Conservation (phyloP, 495 filamentous ascomycete species). For the Delitschia confertaspora region DNA sequence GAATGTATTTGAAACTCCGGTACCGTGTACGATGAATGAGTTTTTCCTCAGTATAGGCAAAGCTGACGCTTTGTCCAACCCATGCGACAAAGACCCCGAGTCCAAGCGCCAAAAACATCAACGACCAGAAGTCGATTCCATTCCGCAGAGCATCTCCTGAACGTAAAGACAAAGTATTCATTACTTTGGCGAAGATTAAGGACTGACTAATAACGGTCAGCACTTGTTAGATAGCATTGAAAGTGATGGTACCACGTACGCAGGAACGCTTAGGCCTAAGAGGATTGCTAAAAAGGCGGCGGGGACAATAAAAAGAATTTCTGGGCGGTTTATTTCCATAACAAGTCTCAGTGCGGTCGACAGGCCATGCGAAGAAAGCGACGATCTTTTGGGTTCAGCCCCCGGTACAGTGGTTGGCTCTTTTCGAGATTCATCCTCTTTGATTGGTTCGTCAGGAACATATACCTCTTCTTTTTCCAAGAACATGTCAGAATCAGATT, state of each 20-base stretch:
- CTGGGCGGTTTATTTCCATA: not conserved
- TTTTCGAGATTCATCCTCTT: constrained; percentile 1
- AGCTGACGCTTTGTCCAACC: constrained; percentile 58
- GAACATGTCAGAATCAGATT: constrained; percentile 4
- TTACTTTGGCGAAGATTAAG: constrained; percentile 2
- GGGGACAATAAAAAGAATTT: not conserved
- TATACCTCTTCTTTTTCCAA: not conserved
- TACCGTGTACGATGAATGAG: constrained; percentile 75
- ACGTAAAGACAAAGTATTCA: constrained; percentile 5
- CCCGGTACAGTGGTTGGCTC: not conserved
- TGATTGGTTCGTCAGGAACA: too few species aligned
- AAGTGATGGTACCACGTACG: too few species aligned
- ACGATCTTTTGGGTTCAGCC: not conserved
- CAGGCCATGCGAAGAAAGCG: not conserved
- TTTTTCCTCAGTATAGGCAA: constrained; percentile 55
- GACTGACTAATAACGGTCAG: not conserved
- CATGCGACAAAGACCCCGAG: constrained; percentile 65
- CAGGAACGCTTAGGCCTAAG: not conserved
- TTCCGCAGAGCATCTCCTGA: constrained; percentile 1
- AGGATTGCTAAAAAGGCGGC: not conserved
- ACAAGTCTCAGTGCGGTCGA: not conserved
- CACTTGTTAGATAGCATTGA: not conserved
- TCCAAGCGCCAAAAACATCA: constrained; percentile 94
- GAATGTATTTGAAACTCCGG: constrained; percentile 70
- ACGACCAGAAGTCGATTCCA: constrained; percentile 66